A percentile compares a stretch with the other conserved stretches of the same genome.
Conservation (phyloP, 148 eudicot species). For the Rhododendron mucronatum region DNA sequence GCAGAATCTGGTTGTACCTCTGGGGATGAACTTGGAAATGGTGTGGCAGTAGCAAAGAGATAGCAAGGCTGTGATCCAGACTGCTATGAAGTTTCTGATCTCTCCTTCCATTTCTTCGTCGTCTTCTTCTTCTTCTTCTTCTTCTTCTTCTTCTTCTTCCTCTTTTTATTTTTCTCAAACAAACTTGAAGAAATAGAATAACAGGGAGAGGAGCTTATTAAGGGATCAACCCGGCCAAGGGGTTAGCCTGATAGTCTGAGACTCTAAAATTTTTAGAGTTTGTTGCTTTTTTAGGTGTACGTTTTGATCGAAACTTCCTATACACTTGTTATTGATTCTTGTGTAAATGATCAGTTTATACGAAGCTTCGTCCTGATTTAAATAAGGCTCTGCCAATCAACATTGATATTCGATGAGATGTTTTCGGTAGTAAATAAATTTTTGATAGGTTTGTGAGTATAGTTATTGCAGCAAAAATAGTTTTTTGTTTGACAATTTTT, state of each 20-base stretch:
- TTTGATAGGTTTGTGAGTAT: too few species aligned
- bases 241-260: background rate
- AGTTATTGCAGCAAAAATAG: too few species aligned
- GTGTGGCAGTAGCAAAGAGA: conserved; percentile 26
- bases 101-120: conserved; percentile 24
- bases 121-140: background rate
- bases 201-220: background rate
- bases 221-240: background rate
- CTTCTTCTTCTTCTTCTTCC: background rate
- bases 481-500: too few species aligned
- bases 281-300: too few species aligned
- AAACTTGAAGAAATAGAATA: background rate
- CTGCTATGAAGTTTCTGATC: conserved; percentile 26
- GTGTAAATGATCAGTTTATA: too few species aligned
- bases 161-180: background rate
- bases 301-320: too few species aligned
- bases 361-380: too few species aligned
- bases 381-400: too few species aligned
- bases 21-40: conserved; percentile 21
- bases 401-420: too few species aligned
- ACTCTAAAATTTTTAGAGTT: too few species aligned
- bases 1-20: conserved; percentile 24
- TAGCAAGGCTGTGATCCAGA: conserved; percentile 19
- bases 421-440: too few species aligned
- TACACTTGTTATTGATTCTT: too few species aligned